Evolutionary conservation across 768 basidiomycete genomes (phyloP), one percentile per base, ranked within the genome.

Genomic region (Psilocybe sp.): DNA sequence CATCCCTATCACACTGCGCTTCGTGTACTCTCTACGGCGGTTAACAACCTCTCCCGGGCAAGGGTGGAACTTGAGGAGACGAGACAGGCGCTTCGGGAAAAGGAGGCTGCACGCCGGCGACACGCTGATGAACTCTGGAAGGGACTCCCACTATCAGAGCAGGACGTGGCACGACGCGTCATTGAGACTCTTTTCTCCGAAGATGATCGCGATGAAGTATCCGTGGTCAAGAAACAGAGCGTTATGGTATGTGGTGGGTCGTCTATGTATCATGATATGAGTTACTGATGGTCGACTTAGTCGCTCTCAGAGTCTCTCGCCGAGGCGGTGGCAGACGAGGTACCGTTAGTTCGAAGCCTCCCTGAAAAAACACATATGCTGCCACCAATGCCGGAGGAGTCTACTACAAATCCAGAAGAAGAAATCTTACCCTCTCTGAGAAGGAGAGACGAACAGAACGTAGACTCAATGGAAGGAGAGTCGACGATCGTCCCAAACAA

Each of bases 1-100:
- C 77, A 83, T 58, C 82, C 87, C 1, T 88, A 87, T 55, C 83
- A 88, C 55, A 70, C 81, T 1, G 78, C 84, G 2, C 59, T 92
- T 13, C 81, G 90, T 16, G 74, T 83, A 5, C 68, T 93, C 14
- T 91, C 90, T 0, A 78, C 80, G 1, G 85, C 87, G 1, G 66
- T 88, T 9, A 70, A 81, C 44, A 80, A 76, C 48, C 61, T 90
- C 13, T 72, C 82, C 14, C 73, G 75, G 50, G 79, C 68, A 1
- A 69, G 84, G 33, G 52, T 78, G 44, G 87, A 89, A 56, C 69
- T 92, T 44, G 88, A 91, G 63, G 79, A 82, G 49, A 74, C 68
- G 28, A 69, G 82, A 35, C 72, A 67, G 28, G 44, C 69, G 2
- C 55, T 89, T 40, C 63, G 75, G 47, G 82, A 89, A 69, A 88